A percentile compares a stretch with the other conserved stretches of the same genome.
Conservation (phyloP, 177 flowering plant species). For the Vitis hybrid region DNA sequence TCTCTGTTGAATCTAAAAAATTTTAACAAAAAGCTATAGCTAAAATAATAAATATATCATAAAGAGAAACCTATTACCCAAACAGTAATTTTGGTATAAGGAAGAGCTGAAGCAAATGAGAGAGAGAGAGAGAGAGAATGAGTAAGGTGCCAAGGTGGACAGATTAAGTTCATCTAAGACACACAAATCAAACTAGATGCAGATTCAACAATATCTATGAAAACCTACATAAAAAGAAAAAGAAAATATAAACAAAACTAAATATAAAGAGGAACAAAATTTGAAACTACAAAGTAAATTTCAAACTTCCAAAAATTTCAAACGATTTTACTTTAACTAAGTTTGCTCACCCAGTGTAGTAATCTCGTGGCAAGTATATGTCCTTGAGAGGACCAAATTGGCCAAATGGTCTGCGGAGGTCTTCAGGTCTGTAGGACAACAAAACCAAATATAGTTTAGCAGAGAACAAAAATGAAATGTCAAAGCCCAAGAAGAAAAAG, state of each 20-base stretch:
- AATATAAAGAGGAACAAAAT: not conserved
- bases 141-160: too few species aligned
- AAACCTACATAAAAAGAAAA: too few species aligned
- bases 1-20: constrained; percentile 27
- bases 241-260: not conserved
- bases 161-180: too few species aligned
- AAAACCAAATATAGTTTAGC: too few species aligned
- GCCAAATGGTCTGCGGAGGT: constrained; percentile 78
- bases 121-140: too few species aligned
- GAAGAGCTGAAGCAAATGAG: too few species aligned
- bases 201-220: too few species aligned
- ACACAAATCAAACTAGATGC: too few species aligned
- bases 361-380: constrained; percentile 82
- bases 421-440: constrained; percentile 68
- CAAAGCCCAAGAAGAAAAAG: too few species aligned
- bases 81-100: too few species aligned
- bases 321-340: not conserved
- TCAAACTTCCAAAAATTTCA: not conserved
- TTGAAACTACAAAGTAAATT: not conserved
- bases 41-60: not conserved
- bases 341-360: constrained; percentile 72
- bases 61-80: not conserved
- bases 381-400: constrained; percentile 92
- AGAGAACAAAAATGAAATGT: too few species aligned
- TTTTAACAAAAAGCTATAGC: constrained; percentile 22